Conservation (phyloP, 106 monocot species). For the Platanthera zijinensis region DNA sequence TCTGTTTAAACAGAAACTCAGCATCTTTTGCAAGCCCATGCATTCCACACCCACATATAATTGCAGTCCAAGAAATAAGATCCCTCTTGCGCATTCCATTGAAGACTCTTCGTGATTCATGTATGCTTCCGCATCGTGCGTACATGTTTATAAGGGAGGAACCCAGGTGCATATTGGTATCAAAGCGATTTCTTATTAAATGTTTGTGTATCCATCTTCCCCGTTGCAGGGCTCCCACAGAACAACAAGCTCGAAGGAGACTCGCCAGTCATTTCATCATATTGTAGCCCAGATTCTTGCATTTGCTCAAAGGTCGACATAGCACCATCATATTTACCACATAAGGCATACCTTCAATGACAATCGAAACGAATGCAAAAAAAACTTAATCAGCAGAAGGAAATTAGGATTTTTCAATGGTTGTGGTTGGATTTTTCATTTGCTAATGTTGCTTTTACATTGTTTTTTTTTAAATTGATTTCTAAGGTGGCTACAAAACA, state of each 20-base stretch:
- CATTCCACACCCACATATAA: conserved; percentile 41
- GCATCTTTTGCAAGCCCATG: conserved; percentile 36
- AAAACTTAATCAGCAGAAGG: not conserved
- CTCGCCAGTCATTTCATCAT: conserved; percentile 38
- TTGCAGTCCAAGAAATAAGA: conserved; percentile 33
- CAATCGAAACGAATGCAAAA: not conserved
- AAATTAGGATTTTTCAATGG: not conserved
- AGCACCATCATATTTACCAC: conserved; percentile 19
- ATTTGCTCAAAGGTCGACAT: conserved; percentile 27
- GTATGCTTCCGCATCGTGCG: conserved; percentile 27
- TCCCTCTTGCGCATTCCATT: conserved; percentile 22
- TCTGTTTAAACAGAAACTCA: conserved; percentile 28
- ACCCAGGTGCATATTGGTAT: conserved; percentile 22
- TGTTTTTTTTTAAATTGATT: not conserved
- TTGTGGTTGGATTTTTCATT: not conserved
- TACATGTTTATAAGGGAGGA: conserved; percentile 42
- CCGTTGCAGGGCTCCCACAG: conserved; percentile 27
- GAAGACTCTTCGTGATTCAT: conserved; percentile 19
- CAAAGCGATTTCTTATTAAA: conserved; percentile 6
- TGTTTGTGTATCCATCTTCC: conserved; percentile 33
- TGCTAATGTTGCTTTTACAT: not conserved
- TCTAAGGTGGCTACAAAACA: not conserved
- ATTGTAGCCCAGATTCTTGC: conserved; percentile 17
- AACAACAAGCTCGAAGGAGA: conserved; percentile 34
- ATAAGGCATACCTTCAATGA: conserved; percentile 18